A percentile compares a stretch with the other conserved stretches of the same genome.
Evolutionary conservation across 331 rosid species (phyloP).

Genomic region (Rhamnella rubrinervis): DNA sequence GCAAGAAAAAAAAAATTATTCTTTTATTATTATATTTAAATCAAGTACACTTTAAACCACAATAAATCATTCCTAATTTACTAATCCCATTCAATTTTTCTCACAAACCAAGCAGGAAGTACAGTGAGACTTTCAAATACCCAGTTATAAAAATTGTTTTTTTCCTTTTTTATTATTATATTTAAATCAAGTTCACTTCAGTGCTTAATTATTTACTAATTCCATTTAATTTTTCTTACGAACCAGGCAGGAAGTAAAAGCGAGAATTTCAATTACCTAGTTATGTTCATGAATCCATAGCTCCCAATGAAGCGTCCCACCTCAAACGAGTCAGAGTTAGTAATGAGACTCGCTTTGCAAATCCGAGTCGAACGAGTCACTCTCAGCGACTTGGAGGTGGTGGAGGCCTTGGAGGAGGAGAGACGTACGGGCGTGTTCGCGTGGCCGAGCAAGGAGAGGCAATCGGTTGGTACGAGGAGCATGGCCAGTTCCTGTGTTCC

Average conservation of each 20-base stretch:
- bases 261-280: constrained; percentile 39
- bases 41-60: no score
- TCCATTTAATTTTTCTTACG: background rate
- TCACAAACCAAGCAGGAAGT: constrained; percentile 13
- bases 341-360: constrained; percentile 49
- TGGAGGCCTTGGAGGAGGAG: no score
- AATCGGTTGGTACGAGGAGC: constrained; percentile 31
- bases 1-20: background rate
- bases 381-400: constrained; percentile 15
- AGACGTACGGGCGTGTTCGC: no score
- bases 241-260: constrained; percentile 15
- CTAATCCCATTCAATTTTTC: background rate
- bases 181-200: no score
- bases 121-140: background rate
- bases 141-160: constrained; percentile 28
- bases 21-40: background rate
- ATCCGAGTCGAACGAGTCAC: constrained; percentile 23
- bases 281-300: constrained; percentile 91
- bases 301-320: constrained; percentile 87
- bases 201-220: background rate
- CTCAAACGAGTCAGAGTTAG: constrained; percentile 74
- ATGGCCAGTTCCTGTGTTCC: constrained; percentile 13
- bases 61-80: background rate
- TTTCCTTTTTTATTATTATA: no score
- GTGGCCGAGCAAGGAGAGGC: constrained; percentile 17